Evolutionary conservation across 2,329 filamentous ascomycete species (phyloP).

Genomic region (Ilyonectria destructans): DNA sequence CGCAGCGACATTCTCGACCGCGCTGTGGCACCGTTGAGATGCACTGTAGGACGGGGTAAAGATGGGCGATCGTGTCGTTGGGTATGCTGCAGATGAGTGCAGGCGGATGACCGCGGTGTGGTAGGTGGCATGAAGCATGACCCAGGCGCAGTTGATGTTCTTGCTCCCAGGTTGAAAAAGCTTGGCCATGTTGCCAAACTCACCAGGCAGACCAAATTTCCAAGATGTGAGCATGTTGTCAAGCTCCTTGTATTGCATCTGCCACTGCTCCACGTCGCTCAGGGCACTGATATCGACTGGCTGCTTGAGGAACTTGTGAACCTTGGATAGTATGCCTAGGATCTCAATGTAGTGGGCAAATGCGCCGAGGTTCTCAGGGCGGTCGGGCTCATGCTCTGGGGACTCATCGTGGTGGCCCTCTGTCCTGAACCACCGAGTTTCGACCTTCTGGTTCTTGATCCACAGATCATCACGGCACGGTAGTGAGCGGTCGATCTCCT

Average conservation of each 20-base stretch:
- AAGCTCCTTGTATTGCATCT: constrained; percentile 87
- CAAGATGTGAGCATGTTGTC: constrained; percentile 85
- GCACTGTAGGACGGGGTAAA: constrained; percentile 93
- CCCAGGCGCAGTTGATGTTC: constrained; percentile 84
- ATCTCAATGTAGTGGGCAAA: constrained; percentile 95
- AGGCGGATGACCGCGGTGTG: constrained; percentile 92
- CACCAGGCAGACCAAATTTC: constrained; percentile 86
- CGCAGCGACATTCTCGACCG: constrained; percentile 86
- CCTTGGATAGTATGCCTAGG: constrained; percentile 87
- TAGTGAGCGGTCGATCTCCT: constrained; percentile 88
- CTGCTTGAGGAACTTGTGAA: constrained; percentile 90
- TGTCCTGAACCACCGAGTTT: constrained; percentile 85
- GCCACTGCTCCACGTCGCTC: constrained; percentile 91
- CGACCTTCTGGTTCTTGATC: constrained; percentile 85
- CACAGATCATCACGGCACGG: constrained; percentile 92
- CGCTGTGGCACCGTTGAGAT: constrained; percentile 85
- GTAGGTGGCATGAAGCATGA: constrained; percentile 93
- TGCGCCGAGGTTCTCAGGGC: constrained; percentile 86
- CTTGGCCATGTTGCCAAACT: constrained; percentile 88
- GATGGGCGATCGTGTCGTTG: constrained; percentile 88
- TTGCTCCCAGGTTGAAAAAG: constrained; percentile 81
- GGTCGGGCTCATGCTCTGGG: constrained; percentile 76
- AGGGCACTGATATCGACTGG: constrained; percentile 90
- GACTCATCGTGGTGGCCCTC: constrained; percentile 61
- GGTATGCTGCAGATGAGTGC: constrained; percentile 93